Evolutionary conservation across 2,329 filamentous ascomycete genomes (phyloP).

Genomic region (Colletotrichum australisinense): DNA sequence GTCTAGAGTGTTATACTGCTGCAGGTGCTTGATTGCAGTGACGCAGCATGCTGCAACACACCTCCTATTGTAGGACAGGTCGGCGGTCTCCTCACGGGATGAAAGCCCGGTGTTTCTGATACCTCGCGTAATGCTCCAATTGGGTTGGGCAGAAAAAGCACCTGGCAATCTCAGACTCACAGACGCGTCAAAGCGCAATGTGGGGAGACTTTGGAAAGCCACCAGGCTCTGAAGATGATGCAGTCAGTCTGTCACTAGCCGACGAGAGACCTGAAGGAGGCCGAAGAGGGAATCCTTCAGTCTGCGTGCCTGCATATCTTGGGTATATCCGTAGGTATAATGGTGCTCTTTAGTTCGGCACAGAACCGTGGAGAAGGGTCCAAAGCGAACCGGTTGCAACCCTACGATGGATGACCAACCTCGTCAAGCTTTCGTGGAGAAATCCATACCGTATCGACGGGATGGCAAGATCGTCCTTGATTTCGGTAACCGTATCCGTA

Average conservation of each 20-base stretch:
- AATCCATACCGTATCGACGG: not conserved
- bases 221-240: not conserved
- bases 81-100: not conserved
- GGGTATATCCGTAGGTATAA: not conserved
- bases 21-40: not conserved
- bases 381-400: not conserved
- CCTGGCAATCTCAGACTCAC: conserved; percentile 9
- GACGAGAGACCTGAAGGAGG: not conserved
- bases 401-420: not conserved
- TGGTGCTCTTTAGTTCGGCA: not conserved
- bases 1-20: not conserved
- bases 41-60: not conserved
- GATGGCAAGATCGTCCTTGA: not conserved
- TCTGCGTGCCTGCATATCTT: not conserved
- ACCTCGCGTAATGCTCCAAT: not conserved
- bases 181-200: conserved; percentile 31
- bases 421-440: conserved; percentile 4
- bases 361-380: not conserved
- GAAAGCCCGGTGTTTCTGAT: conserved; percentile 13
- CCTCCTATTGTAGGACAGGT: not conserved
- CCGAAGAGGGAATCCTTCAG: not conserved
- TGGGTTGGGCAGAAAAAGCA: conserved; percentile 1
- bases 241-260: not conserved
- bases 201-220: conserved; percentile 6
- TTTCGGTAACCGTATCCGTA: not conserved